Base-by-base conservation (phyloP, 495 filamentous ascomycete species). In the Hypoxylon lienhwacheense region DNA sequence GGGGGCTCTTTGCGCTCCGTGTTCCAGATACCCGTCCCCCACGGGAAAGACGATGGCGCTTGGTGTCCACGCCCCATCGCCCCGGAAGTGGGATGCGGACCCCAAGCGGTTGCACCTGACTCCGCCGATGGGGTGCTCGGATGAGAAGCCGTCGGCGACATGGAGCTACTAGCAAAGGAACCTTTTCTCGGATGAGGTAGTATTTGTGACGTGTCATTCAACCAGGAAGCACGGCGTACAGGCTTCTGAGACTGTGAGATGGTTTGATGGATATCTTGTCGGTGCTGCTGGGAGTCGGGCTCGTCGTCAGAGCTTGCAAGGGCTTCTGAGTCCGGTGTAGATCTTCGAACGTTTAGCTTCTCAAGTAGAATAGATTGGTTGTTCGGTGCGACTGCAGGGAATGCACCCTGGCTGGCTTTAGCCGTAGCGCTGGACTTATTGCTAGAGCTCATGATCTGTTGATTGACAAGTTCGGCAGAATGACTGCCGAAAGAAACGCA, bases 231-330 rank as follows among this genome's bases (percentile, higher is more conserved):
- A 40, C 82, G 75, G 25, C 82, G 77, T 10, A 77, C 74, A 4
- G 79, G 77, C 47, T 75, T 79, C 22, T 74, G 70, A 24, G 73
- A 75, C 52, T 72, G 81, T 43, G 63, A 69, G 11, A 62, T 64
- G 12, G 68, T 65, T 49, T 73, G 78, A 26, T 59, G 63, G 14
- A 59, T 63, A 21, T 78, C 79, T 64, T 76, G 77, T 29, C 76
- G 76, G 47, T 73, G 77, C 26, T 75, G 76, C 47, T 73, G 78
- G 32, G 69, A 55, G 35, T 86, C 90, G 25, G 73, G 79, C 66
- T 97, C 91, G 62, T 97, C 91, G 64, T 97, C 91, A 2, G 91
- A 96, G 53, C 91, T 96, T 28, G 87, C 89, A 37, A 97, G 73
- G 32, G 91, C 91, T 64, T 97, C 91, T 5, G 91, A 96, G 63